These are phyloP conservation scores for Mycena belliarum DNA, from an alignment of 768 basidiomycete species.

Conservation along the genomic window DNA sequence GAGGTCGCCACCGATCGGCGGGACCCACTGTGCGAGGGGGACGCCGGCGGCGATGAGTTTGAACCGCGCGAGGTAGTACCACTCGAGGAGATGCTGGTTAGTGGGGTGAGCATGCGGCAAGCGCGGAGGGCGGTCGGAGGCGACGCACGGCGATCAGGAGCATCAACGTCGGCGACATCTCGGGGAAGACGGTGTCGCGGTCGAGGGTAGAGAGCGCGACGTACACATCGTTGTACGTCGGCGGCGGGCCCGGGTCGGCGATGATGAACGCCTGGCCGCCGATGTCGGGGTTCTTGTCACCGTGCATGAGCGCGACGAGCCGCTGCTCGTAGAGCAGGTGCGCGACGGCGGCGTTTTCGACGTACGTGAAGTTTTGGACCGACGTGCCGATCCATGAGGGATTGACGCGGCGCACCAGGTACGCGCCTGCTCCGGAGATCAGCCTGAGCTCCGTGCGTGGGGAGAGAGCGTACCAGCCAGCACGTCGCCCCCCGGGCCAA, in stretches of 20 bases:
- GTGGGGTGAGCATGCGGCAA: background rate
- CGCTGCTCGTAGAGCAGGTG: slow-evolving; percentile 76
- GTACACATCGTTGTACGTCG: slow-evolving; percentile 66
- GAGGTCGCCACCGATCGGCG: slow-evolving; percentile 48
- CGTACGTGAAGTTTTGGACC: slow-evolving; percentile 68
- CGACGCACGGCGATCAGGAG: slow-evolving; percentile 52
- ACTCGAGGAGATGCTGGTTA: slow-evolving; percentile 48
- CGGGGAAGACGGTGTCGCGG: slow-evolving; percentile 57
- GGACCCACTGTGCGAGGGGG: slow-evolving; percentile 41
- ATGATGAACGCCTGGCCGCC: slow-evolving; percentile 72
- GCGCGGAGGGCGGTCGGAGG: background rate
- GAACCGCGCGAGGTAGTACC: slow-evolving; percentile 50
- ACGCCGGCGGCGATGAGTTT: slow-evolving; percentile 35
- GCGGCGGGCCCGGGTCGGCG: slow-evolving; percentile 63
- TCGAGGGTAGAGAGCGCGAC: slow-evolving; percentile 53
- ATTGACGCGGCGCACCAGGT: slow-evolving; percentile 58
- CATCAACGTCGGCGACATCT: slow-evolving; percentile 63
- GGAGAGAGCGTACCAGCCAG: slow-evolving; percentile 40
- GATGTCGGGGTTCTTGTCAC: slow-evolving; percentile 54
- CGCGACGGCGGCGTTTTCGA: slow-evolving; percentile 74
- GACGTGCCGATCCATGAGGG: slow-evolving; percentile 62
- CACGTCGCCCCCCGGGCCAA: slow-evolving; percentile 75
- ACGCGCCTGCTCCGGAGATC: slow-evolving; percentile 37
- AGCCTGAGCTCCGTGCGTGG: background rate
- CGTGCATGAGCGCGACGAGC: slow-evolving; percentile 51